Evolutionary conservation across 2,329 filamentous ascomycete species (phyloP).

Genomic region (Cladophialophora psammophila): DNA sequence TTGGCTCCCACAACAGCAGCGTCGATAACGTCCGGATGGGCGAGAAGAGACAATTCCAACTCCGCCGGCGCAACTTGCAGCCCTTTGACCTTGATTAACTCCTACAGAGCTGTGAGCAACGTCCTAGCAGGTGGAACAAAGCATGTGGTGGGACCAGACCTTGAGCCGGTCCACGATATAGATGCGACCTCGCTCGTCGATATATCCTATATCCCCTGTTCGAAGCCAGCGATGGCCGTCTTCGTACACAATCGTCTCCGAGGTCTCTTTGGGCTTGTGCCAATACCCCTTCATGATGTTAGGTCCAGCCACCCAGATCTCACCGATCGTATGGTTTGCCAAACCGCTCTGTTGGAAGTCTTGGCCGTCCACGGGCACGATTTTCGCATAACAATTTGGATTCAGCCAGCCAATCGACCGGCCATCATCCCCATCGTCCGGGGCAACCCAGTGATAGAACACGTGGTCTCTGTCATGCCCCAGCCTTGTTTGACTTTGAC

Average conservation of each 20-base stretch:
- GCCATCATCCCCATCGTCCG: slow-evolving; percentile 16
- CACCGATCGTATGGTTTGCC: slow-evolving; percentile 51
- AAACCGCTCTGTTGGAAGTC: background rate
- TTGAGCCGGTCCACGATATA: slow-evolving; percentile 64
- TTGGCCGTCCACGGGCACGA: slow-evolving; percentile 5
- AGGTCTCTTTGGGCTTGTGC: slow-evolving; percentile 74
- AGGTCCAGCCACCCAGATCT: slow-evolving; percentile 75
- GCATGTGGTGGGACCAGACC: background rate
- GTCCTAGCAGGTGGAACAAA: too few relatives aligned
- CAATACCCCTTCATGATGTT: slow-evolving; percentile 81
- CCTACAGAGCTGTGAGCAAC: slow-evolving; percentile 44
- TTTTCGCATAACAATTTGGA: slow-evolving; percentile 21
- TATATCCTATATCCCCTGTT: slow-evolving; percentile 70
- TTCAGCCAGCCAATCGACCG: slow-evolving; percentile 22
- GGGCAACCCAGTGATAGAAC: slow-evolving; percentile 22
- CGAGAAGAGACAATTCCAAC: slow-evolving; percentile 54
- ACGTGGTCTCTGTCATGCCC: slow-evolving; percentile 40
- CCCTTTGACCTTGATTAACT: slow-evolving; percentile 61
- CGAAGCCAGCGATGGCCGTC: slow-evolving; percentile 58
- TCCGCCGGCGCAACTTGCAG: slow-evolving; percentile 55
- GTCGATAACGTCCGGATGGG: slow-evolving; percentile 53
- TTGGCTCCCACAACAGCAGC: slow-evolving; percentile 54
- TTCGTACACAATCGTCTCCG: slow-evolving; percentile 68
- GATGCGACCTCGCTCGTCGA: slow-evolving; percentile 62
- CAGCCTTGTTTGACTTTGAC: slow-evolving; percentile 33